Evolutionary conservation across 2,329 filamentous ascomycete species (phyloP).

Genomic region (Sordariomycetes sp.): DNA sequence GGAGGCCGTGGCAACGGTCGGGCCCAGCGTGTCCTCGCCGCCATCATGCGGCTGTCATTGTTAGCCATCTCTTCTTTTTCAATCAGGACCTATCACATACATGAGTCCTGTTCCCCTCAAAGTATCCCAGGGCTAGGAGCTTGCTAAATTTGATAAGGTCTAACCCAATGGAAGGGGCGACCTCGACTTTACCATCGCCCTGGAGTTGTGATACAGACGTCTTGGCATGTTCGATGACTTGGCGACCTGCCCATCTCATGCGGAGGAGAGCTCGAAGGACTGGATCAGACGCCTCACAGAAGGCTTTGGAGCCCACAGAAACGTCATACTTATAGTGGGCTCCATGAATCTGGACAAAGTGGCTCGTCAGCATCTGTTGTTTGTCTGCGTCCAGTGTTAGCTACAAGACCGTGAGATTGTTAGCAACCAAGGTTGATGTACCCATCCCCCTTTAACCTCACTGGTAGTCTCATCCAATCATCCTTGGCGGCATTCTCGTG

Average conservation of each 20-base stretch:
- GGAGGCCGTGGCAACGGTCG: constrained; percentile 47
- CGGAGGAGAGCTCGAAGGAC: constrained; percentile 36
- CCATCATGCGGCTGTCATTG: constrained; percentile 47
- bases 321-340: constrained; percentile 56
- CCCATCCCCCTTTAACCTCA: constrained; percentile 19
- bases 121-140: constrained; percentile 47
- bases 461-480: constrained; percentile 27
- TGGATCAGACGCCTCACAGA: constrained; percentile 29
- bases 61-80: not conserved
- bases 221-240: constrained; percentile 19
- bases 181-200: not conserved
- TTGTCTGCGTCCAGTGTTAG: constrained; percentile 16
- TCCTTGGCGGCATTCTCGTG: constrained; percentile 19
- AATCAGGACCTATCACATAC: constrained; percentile 18
- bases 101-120: constrained; percentile 42
- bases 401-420: not conserved
- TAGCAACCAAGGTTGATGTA: not conserved
- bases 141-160: constrained; percentile 43
- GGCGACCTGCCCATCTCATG: constrained; percentile 39
- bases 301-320: constrained; percentile 32
- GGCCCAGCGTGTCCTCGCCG: constrained; percentile 47
- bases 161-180: constrained; percentile 1
- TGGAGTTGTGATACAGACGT: constrained; percentile 2
- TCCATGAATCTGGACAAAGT: constrained; percentile 45
- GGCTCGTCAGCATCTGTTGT: constrained; percentile 31